Conservation (phyloP, 106 monocot genomes). For the Hemerocallis citrina region DNA sequence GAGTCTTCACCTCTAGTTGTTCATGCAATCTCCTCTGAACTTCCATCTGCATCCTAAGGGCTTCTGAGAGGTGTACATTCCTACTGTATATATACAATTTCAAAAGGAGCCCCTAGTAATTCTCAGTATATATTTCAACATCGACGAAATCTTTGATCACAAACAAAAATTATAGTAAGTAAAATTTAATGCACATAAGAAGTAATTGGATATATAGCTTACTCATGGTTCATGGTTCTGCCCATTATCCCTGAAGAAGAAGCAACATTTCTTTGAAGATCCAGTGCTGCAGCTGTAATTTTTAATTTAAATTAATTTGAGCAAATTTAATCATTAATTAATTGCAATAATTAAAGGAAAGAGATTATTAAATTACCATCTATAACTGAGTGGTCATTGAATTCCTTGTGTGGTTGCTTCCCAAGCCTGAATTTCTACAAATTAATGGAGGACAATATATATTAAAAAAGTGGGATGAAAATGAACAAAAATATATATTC, state of each 20-base stretch:
- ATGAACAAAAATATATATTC: background rate
- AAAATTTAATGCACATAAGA: background rate
- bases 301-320: background rate
- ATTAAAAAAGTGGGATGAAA: background rate
- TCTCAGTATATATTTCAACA: background rate
- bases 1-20: conserved; percentile 53
- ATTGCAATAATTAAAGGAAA: background rate
- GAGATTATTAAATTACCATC: too few species aligned
- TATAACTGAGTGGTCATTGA: conserved; percentile 74
- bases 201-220: conserved; percentile 6
- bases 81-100: conserved; percentile 22
- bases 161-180: background rate
- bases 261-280: conserved; percentile 54
- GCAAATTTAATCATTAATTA: background rate
- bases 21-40: conserved; percentile 83
- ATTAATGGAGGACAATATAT: background rate
- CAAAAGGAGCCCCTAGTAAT: background rate
- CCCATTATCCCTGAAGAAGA: conserved; percentile 70
- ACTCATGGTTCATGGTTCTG: conserved; percentile 55
- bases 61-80: conserved; percentile 60
- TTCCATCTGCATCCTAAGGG: conserved; percentile 79
- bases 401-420: conserved; percentile 95
- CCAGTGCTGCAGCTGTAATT: conserved; percentile 18
- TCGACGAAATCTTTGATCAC: too few species aligned
- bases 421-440: conserved; percentile 91